These are phyloP conservation scores for Sutorius eximius DNA, from an alignment of 1,284 basidiomycete genomes.

Conservation along the genomic window DNA sequence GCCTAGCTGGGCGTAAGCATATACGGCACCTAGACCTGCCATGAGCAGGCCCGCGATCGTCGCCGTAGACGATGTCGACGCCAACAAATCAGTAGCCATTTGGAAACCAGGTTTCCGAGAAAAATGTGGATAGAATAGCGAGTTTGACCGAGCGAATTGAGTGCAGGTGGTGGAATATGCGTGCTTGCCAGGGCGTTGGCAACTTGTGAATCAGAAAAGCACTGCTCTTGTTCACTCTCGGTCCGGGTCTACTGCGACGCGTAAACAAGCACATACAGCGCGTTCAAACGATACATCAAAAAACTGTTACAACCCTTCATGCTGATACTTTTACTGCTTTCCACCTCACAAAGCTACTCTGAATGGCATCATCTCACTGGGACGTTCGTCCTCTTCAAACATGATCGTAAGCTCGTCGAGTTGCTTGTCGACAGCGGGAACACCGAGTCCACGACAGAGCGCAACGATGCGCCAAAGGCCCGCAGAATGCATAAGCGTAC, in stretches of 20 bases:
- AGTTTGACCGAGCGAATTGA: not conserved
- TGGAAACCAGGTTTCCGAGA: not conserved
- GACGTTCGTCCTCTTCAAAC: constrained; percentile 76
- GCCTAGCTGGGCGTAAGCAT: constrained; percentile 18
- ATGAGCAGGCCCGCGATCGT: constrained; percentile 15
- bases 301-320: not conserved
- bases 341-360: constrained; percentile 61
- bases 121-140: not conserved
- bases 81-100: constrained; percentile 11
- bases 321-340: not conserved
- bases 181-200: not conserved
- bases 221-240: not conserved
- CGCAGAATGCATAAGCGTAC: constrained; percentile 85
- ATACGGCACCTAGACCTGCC: constrained; percentile 22
- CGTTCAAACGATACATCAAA: not conserved
- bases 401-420: constrained; percentile 66
- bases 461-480: constrained; percentile 77
- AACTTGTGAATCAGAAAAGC: not conserved
- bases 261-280: not conserved
- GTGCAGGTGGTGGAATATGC: too few species aligned
- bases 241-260: not conserved
- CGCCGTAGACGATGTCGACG: constrained; percentile 25
- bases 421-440: constrained; percentile 64
- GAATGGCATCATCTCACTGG: constrained; percentile 73
- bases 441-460: constrained; percentile 71